These are phyloP conservation scores for Hura crepitans DNA, from an alignment of 441 rosid genomes.

Conservation along the genomic window DNA sequence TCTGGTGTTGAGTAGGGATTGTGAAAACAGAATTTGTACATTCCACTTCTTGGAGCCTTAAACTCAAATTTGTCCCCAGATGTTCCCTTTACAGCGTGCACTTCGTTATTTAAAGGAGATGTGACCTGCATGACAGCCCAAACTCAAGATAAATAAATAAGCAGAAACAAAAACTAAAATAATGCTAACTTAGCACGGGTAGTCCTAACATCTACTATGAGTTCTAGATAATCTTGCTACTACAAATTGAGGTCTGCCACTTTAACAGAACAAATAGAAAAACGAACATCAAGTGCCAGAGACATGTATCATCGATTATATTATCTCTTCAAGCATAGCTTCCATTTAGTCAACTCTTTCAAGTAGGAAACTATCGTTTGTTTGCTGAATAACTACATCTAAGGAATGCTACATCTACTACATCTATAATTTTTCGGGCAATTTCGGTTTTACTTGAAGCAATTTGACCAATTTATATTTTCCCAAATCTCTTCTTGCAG, in stretches of 20 bases:
- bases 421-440: neutral
- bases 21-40: conserved; percentile 89
- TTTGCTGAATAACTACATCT: neutral
- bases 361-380: neutral
- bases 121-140: conserved; percentile 49
- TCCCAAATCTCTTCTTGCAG: neutral
- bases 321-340: neutral
- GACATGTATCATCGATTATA: neutral
- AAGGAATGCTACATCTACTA: neutral
- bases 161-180: neutral
- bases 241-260: neutral
- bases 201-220: neutral
- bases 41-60: conserved; percentile 81
- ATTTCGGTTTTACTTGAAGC: neutral
- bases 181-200: neutral
- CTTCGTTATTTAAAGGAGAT: conserved; percentile 59
- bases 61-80: conserved; percentile 88
- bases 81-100: conserved; percentile 62
- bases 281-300: neutral
- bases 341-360: neutral
- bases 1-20: conserved; percentile 85
- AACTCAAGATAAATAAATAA: neutral
- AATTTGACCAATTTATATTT: neutral
- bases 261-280: neutral
- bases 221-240: neutral